Base-by-base conservation (phyloP, 2,329 filamentous ascomycete genomes). In the Oidium heveae region DNA sequence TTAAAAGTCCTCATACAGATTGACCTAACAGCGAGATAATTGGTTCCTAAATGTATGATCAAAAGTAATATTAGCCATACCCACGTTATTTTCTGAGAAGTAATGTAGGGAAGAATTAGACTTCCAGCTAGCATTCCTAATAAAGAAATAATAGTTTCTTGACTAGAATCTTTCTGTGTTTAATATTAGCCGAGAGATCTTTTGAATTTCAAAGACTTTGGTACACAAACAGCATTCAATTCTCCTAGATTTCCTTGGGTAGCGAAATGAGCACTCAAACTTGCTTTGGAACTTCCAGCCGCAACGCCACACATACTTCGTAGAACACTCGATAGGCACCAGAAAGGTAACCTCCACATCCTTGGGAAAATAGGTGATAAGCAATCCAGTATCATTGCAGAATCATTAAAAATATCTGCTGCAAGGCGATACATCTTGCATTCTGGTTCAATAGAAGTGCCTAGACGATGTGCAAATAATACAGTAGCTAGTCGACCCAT, bases 71-170 rank as follows among this genome's bases (percentile, higher is more conserved):
- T 68, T 68, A 94, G 78, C 56, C 81, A 72, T 50, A 70, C 71
- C 77, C 86, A 88, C 39, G 91, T 94, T 10, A 80, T 77, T 15
- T 72, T 66, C 55, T 80, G 78, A 52, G 80, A 78, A 53, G 83
- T 77, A 22, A 95, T 77, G 58, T 76, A 71, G 36, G 83, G 82
- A 18, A 96, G 84, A 15, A 94, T 79, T 1, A 94, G 57, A 51
- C 82, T 91, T 0, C 91, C 91, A 15, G 76, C 77, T 53, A 94
- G 73, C 76, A 96, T 87, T 1, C 91, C 91, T 36, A 94, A 58
- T 28, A 96, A 72, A 1, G 86, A 89, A 55, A 98, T 85, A 20
- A 94, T 79, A 0, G 89, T 96, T 68, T 96, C 91, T 69, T 96
- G 91, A 59, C 85, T 93, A 13, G 87, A 87, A 65, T 96, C 89